phyloP scores from a whole-genome alignment of 495 filamentous ascomycete species.

The Amniculicola lignicola region DNA sequence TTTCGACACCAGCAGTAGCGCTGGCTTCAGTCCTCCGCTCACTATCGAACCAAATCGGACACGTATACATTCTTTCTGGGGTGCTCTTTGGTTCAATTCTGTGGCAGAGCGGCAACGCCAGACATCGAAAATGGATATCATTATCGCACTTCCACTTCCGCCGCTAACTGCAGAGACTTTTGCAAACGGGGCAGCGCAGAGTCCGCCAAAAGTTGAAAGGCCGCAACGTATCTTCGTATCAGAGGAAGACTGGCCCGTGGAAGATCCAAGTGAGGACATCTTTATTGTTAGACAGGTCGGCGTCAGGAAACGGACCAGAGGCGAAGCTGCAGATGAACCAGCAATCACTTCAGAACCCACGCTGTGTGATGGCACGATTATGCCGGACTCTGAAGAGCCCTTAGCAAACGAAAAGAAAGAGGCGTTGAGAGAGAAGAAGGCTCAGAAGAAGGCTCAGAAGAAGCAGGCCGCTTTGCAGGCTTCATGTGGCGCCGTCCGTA shows the following conservation, averaged over 20 bases:
- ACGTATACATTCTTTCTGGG: no score
- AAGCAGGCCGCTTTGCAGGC: slow-evolving; percentile 45
- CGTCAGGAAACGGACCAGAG: slow-evolving; percentile 52
- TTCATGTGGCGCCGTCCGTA: slow-evolving; percentile 75
- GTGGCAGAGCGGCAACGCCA: slow-evolving; percentile 41
- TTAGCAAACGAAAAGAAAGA: no score
- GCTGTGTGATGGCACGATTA: no score
- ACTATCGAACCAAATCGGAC: no score
- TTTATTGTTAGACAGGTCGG: slow-evolving; percentile 57
- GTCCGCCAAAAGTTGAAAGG: slow-evolving; percentile 30
- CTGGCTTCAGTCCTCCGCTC: no score
- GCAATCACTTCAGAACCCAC: no score
- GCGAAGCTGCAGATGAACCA: slow-evolving; percentile 32
- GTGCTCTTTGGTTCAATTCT: slow-evolving; percentile 48
- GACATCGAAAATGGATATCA: slow-evolving; percentile 45
- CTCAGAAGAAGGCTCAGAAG: slow-evolving; percentile 38
- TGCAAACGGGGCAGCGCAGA: slow-evolving; percentile 33
- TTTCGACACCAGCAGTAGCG: slow-evolving; percentile 4
- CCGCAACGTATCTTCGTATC: slow-evolving; percentile 48
- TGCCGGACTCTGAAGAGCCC: no score
- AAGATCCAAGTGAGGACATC: slow-evolving; percentile 39
- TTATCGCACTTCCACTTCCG: slow-evolving; percentile 68
- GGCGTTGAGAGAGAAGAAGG: slow-evolving; percentile 43
- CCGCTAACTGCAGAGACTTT: slow-evolving; percentile 63
- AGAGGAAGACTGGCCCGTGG: slow-evolving; percentile 31